Evolutionary conservation across 495 filamentous ascomycete species (phyloP).

Genomic region (Astrothelium subdiscretum): DNA sequence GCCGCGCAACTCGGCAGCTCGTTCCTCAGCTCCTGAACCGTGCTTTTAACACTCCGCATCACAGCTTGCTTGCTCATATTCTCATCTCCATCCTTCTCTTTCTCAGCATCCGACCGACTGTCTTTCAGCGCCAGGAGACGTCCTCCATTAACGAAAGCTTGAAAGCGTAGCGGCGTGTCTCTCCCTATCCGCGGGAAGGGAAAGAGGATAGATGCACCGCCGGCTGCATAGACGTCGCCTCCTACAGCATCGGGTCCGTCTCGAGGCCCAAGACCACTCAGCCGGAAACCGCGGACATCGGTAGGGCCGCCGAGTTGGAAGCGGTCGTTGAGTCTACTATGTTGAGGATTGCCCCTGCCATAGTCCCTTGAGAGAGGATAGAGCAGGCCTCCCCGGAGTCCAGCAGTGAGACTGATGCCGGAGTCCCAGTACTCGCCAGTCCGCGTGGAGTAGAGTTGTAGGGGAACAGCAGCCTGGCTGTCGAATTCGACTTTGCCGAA

Average conservation of each 20-base stretch:
- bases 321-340: slow-evolving; percentile 81
- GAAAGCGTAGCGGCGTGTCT: slow-evolving; percentile 75
- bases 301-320: slow-evolving; percentile 92
- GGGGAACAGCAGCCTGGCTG: slow-evolving; percentile 56
- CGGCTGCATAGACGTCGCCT: slow-evolving; percentile 83
- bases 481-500: slow-evolving; percentile 85
- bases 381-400: slow-evolving; percentile 51
- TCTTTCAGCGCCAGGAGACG: slow-evolving; percentile 65
- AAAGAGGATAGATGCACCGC: slow-evolving; percentile 68
- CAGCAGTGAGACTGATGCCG: slow-evolving; percentile 60
- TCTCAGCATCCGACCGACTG: slow-evolving; percentile 17
- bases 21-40: slow-evolving; percentile 52
- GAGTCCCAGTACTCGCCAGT: slow-evolving; percentile 54
- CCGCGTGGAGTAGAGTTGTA: slow-evolving; percentile 36
- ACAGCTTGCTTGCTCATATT: slow-evolving; percentile 46
- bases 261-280: slow-evolving; percentile 75
- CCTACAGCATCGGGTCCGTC: slow-evolving; percentile 78
- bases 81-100: slow-evolving; percentile 28
- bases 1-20: slow-evolving; percentile 77
- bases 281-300: slow-evolving; percentile 85
- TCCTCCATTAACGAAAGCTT: slow-evolving; percentile 85
- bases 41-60: slow-evolving; percentile 37
- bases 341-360: slow-evolving; percentile 37
- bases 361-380: slow-evolving; percentile 45
- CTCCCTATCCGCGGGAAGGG: slow-evolving; percentile 69